These are phyloP conservation scores for Coemansia sp. DNA, from an alignment of 192 early-diverging fungal genomes.

Conservation along the genomic window DNA sequence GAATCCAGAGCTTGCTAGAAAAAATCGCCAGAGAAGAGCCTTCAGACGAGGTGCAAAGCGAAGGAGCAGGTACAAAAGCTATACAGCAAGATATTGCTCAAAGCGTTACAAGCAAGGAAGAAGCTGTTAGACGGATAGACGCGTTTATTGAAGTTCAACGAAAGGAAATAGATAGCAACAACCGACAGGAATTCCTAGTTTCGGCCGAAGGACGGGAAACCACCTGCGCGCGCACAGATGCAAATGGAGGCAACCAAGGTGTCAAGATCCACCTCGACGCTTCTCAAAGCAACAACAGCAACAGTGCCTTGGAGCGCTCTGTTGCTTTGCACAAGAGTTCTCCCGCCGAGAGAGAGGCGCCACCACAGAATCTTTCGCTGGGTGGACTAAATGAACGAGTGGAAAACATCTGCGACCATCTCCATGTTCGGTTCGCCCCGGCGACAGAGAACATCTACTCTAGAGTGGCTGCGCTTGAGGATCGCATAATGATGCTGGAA, in stretches of 20 bases:
- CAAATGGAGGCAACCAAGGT: slow-evolving; percentile 68
- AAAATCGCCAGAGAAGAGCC: neutral
- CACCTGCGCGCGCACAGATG: slow-evolving; percentile 71
- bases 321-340: slow-evolving; percentile 9
- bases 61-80: neutral
- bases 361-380: slow-evolving; percentile 17
- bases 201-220: slow-evolving; percentile 14
- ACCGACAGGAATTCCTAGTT: slow-evolving; percentile 63
- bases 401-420: slow-evolving; percentile 69
- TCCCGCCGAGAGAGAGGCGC: neutral
- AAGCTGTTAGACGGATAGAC: slow-evolving; percentile 56
- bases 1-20: slow-evolving; percentile 18
- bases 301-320: slow-evolving; percentile 63
- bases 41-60: neutral
- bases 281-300: slow-evolving; percentile 59
- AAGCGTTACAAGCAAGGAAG: slow-evolving; percentile 38
- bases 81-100: neutral
- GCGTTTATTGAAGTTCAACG: slow-evolving; percentile 58
- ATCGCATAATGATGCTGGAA: slow-evolving; percentile 75
- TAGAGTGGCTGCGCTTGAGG: slow-evolving; percentile 74
- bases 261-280: slow-evolving; percentile 78
- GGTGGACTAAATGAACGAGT: slow-evolving; percentile 58
- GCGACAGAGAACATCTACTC: slow-evolving; percentile 27
- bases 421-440: slow-evolving; percentile 66
- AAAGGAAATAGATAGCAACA: slow-evolving; percentile 62